phyloP scores from a whole-genome alignment of 345 rosid genomes.

The Aquilaria yunnanensis region DNA sequence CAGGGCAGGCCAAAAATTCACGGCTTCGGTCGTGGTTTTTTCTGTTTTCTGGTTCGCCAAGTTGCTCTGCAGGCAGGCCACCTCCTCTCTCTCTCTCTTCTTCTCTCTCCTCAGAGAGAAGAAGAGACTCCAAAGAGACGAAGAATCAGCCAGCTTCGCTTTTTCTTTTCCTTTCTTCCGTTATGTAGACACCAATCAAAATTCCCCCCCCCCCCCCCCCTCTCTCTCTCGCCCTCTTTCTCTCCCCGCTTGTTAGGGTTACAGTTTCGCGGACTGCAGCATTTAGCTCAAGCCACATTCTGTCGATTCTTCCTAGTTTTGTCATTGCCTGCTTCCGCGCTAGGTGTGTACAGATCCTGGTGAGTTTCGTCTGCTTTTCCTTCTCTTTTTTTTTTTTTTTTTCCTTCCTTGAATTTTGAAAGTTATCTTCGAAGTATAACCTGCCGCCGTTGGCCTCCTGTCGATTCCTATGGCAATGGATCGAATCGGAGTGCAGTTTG shows the following conservation, averaged over 20 bases:
- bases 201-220: not conserved
- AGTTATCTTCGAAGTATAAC: no score
- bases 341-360: slow-evolving; percentile 21
- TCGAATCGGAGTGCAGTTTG: no score
- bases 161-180: not conserved
- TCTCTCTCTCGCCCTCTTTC: not conserved
- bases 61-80: slow-evolving; percentile 14
- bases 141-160: not conserved
- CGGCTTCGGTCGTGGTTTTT: not conserved
- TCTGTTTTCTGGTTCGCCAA: not conserved
- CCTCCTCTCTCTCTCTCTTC: slow-evolving; percentile 12
- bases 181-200: slow-evolving; percentile 7
- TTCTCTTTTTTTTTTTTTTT: not conserved
- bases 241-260: slow-evolving; percentile 14
- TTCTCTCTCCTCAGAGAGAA: slow-evolving; percentile 24
- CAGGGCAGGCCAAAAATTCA: no score
- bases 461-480: no score
- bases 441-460: no score
- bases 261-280: slow-evolving; percentile 3
- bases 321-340: not conserved
- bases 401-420: not conserved
- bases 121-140: slow-evolving; percentile 2
- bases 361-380: slow-evolving; percentile 3
- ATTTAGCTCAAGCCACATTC: slow-evolving; percentile 16
- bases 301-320: slow-evolving; percentile 2